phyloP scores from a whole-genome alignment of 345 rosid species.

The Hevea brasiliensis region DNA sequence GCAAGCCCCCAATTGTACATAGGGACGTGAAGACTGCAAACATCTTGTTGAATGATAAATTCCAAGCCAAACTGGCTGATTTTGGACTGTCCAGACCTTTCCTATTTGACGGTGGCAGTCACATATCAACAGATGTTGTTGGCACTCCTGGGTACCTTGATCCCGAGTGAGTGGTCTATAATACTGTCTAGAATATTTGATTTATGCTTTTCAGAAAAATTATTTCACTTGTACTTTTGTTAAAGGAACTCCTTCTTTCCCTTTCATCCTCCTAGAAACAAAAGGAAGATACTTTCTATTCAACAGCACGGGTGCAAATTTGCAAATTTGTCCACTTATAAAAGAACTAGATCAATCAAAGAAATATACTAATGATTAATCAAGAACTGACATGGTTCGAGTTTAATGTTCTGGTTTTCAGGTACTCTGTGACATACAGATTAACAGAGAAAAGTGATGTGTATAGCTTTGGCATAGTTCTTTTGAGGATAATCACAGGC shows the following conservation, averaged over 20 bases:
- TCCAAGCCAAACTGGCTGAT: constrained; percentile 38
- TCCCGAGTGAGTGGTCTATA: constrained; percentile 58
- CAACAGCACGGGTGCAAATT: no score
- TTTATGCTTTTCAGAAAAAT: no score
- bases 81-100: constrained; percentile 33
- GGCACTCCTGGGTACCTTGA: constrained; percentile 44
- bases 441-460: constrained; percentile 48
- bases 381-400: no score
- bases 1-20: constrained; percentile 37
- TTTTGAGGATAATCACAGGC: constrained; percentile 46
- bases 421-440: constrained; percentile 34
- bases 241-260: no score
- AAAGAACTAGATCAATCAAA: no score
- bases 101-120: constrained; percentile 34
- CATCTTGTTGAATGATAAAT: constrained; percentile 26
- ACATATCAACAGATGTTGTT: constrained; percentile 25
- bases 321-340: no score
- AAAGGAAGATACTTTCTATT: no score
- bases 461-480: constrained; percentile 47
- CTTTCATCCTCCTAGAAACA: no score
- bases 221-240: no score
- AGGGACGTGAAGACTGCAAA: constrained; percentile 39
- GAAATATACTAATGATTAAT: no score
- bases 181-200: no score
- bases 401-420: neutral